Evolutionary conservation across 805 yeast genomes (phyloP).

Genomic region (Candida koratica): DNA sequence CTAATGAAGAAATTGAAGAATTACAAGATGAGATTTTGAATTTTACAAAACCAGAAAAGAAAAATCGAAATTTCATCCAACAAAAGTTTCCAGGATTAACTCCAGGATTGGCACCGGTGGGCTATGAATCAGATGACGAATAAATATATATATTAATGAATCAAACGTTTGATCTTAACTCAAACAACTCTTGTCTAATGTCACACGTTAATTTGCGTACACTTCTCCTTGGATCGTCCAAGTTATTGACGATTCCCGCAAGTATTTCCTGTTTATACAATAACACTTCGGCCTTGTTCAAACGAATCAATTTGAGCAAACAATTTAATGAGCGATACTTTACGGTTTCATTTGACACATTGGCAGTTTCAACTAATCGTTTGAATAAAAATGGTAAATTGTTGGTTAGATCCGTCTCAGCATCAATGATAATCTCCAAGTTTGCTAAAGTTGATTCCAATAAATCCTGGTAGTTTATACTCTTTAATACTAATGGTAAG

Average conservation of each 20-base stretch:
- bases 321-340: conserved; percentile 57
- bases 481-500: conserved; percentile 68
- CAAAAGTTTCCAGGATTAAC: conserved; percentile 61
- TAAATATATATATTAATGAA: conserved; percentile 1
- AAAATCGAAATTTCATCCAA: conserved; percentile 34
- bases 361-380: conserved; percentile 40
- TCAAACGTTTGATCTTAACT: conserved; percentile 28
- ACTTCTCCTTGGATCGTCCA: conserved; percentile 71
- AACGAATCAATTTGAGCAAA: conserved; percentile 41
- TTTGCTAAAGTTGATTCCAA: conserved; percentile 61
- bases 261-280: conserved; percentile 53
- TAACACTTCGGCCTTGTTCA: conserved; percentile 39
- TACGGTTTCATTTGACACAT: conserved; percentile 44
- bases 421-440: conserved; percentile 49
- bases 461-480: conserved; percentile 51
- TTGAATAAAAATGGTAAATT: conserved; percentile 59
- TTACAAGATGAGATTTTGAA: conserved; percentile 29
- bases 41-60: conserved; percentile 24
- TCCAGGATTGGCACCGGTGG: conserved; percentile 85
- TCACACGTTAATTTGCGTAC: conserved; percentile 77
- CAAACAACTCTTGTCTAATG: conserved; percentile 73
- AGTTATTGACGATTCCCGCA: conserved; percentile 41
- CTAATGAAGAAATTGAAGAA: conserved; percentile 24
- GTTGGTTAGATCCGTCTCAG: conserved; percentile 48
- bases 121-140: conserved; percentile 41